Base-by-base conservation (phyloP, 1,139 yeast genomes). In the Tardiomyces depauwii region DNA sequence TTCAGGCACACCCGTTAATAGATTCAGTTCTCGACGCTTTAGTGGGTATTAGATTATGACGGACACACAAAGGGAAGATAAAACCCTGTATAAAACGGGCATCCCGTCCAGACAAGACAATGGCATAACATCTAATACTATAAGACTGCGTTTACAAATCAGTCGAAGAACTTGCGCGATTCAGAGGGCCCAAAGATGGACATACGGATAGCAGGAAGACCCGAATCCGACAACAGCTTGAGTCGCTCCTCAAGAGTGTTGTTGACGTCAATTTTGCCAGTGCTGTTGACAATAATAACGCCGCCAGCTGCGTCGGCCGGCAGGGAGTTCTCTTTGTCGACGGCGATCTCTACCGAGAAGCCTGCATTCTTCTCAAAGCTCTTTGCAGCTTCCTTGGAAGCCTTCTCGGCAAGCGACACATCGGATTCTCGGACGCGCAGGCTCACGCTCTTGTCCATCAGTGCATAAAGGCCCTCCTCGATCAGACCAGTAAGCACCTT, bases 201-300 rank as follows among this genome's bases (percentile, higher is more conserved):
- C 54, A 83, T 72, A 70, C 97, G 82, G 55, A 93, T 82, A 47
- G 89, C 94, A 45, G 99, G 99, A 56, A 93, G 77, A 9, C 96
- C 85, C 60, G 80, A 86, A 64, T 84, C 84, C 43, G 85, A 76
- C 60, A 91, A 74, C 53, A 93, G 71, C 60, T 80, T 77, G 62
- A 91, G 77, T 69, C 99, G 85, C 72, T 89, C 96, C 60, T 87
- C 96, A 61, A 93, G 76, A 39, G 98, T 89, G 71, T 91, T 91
- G 68, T 86, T 74, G 49, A 91, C 87, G 57, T 82, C 89, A 56
- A 93, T 89, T 69, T 84, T 87, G 47, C 95, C 95, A 36, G 77
- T 64, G 41, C 76, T 76, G 61, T 83, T 85, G 49, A 75, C 65
- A 45, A 87, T 74, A 46, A 87, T 66, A 45, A 81, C 87, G 60